Evolutionary conservation across 306 rosid species (phyloP).

Genomic region (Vigna mungo): DNA sequence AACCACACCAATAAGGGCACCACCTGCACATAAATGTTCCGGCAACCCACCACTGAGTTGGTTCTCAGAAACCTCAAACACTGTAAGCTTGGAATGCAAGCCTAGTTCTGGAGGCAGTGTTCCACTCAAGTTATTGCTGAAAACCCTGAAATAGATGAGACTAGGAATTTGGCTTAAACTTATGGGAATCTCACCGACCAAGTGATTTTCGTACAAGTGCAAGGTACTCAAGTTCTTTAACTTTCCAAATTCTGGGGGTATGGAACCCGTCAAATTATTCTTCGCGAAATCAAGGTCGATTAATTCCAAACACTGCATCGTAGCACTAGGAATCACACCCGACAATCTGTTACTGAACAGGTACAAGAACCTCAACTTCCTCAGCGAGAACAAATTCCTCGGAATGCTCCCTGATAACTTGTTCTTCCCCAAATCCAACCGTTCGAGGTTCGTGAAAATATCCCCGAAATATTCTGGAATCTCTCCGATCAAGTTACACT

Average conservation of each 20-base stretch:
- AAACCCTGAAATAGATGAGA: conserved; percentile 55
- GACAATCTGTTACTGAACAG: conserved; percentile 63
- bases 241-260: conserved; percentile 64
- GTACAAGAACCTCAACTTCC: conserved; percentile 49
- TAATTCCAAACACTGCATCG: conserved; percentile 60
- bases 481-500: conserved; percentile 60
- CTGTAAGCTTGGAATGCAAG: conserved; percentile 61
- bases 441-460: conserved; percentile 53
- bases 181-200: conserved; percentile 69
- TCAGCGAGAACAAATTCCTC: conserved; percentile 52
- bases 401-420: conserved; percentile 71
- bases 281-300: conserved; percentile 48
- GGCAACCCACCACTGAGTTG: conserved; percentile 70
- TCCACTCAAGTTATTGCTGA: conserved; percentile 70
- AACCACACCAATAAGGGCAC: conserved; percentile 57
- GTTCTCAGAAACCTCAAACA: conserved; percentile 71
- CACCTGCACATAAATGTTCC: conserved; percentile 66
- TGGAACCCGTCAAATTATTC: conserved; percentile 73
- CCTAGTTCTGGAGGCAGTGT: conserved; percentile 82
- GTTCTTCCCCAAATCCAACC: conserved; percentile 63
- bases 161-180: conserved; percentile 58
- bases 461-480: conserved; percentile 59
- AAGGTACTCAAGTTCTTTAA: conserved; percentile 55
- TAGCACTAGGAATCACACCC: conserved; percentile 63
- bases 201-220: conserved; percentile 57